phyloP scores from a whole-genome alignment of 192 early-diverging fungal genomes.

The Haplosporangium gracile region DNA sequence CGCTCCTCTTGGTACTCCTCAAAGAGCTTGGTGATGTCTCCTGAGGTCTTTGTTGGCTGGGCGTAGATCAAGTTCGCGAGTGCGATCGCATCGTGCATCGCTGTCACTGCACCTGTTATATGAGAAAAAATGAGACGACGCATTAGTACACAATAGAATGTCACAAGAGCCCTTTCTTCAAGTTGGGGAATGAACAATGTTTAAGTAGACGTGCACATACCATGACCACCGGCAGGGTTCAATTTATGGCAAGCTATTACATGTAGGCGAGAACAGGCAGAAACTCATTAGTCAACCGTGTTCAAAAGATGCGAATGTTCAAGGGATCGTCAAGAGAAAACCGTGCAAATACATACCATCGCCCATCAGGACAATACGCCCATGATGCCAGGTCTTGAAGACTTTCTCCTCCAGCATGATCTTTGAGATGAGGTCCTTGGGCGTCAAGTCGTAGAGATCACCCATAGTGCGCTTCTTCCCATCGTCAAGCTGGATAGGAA shows the following conservation, averaged over 20 bases:
- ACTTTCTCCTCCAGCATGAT: constrained; percentile 17
- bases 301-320: not conserved
- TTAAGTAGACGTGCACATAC: not conserved
- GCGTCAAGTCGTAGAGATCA: constrained; percentile 3
- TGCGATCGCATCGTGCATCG: constrained; percentile 17
- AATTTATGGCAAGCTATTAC: constrained; percentile 18
- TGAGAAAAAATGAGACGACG: not conserved
- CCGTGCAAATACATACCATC: not conserved
- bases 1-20: constrained; percentile 8
- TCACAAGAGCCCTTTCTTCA: not conserved
- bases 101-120: not conserved
- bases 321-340: not conserved
- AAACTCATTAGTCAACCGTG: too few relatives aligned
- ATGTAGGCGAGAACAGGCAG: not conserved
- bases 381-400: constrained; percentile 17
- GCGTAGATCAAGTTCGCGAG: constrained; percentile 12
- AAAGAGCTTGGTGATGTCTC: constrained; percentile 14
- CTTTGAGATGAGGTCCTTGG: not conserved
- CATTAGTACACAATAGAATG: not conserved
- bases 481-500: not conserved
- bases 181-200: not conserved
- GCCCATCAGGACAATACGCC: constrained; percentile 7
- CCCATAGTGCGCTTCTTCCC: not conserved
- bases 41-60: not conserved
- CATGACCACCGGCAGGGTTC: not conserved